Conservation (phyloP, 164 flowering plant genomes). For the Piper betle region DNA sequence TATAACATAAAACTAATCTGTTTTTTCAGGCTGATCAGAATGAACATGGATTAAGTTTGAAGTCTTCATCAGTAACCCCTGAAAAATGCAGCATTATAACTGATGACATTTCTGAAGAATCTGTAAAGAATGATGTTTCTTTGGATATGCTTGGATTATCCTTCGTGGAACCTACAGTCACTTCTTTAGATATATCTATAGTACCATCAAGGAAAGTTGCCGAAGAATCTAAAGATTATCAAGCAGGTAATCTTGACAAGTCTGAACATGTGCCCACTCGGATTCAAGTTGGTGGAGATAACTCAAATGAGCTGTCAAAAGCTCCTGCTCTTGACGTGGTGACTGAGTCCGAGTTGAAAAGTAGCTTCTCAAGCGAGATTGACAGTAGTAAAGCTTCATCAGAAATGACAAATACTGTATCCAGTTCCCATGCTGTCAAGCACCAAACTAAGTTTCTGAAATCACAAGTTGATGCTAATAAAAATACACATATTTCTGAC, state of each 20-base stretch:
- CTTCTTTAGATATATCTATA: too few species aligned
- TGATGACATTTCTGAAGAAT: not conserved
- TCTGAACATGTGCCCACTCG: not conserved
- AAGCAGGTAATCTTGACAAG: not conserved
- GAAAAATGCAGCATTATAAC: not conserved
- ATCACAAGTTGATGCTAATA: not conserved
- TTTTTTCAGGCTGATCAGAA: constrained; percentile 6
- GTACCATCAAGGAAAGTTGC: not conserved
- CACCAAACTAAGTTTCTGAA: not conserved
- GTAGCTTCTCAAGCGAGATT: not conserved
- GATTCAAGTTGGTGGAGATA: not conserved
- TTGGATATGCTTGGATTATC: not conserved
- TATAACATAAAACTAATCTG: not conserved
- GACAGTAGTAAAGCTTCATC: not conserved
- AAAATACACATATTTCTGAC: not conserved
- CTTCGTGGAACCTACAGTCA: too few species aligned
- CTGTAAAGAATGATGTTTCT: not conserved
- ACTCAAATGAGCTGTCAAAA: not conserved
- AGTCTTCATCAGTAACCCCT: not conserved
- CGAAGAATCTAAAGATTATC: not conserved
- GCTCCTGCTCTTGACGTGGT: not conserved
- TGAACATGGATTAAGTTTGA: constrained; percentile 3
- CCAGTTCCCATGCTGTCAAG: not conserved
- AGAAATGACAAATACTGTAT: not conserved
- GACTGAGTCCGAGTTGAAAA: not conserved